phyloP scores from a whole-genome alignment of 1,284 basidiomycete species.

The Tetrapyrgos nigripes region DNA sequence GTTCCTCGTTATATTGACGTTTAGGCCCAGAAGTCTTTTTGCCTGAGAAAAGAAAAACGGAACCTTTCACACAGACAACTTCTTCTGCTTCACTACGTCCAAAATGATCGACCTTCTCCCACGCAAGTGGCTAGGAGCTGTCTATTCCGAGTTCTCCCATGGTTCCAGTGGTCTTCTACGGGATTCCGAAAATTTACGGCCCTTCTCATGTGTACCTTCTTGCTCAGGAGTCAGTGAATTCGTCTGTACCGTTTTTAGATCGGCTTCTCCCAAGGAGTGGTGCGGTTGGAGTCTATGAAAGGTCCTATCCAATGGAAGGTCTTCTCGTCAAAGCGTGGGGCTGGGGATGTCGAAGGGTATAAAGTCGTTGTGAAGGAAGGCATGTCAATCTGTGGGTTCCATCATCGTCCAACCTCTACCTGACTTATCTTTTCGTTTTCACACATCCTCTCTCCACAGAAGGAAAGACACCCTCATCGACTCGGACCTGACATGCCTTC shows the following conservation, averaged over 20 bases:
- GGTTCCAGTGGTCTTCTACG: background rate
- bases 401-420: too few species aligned
- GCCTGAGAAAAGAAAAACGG: too few species aligned
- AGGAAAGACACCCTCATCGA: background rate
- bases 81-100: too few species aligned
- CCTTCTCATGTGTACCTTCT: background rate
- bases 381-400: too few species aligned
- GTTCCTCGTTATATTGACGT: too few species aligned
- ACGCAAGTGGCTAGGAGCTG: too few species aligned
- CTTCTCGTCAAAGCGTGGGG: background rate
- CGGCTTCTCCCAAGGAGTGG: background rate
- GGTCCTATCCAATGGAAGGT: background rate
- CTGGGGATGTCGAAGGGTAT: background rate
- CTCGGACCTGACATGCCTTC: background rate
- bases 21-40: too few species aligned
- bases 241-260: background rate
- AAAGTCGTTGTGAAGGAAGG: too few species aligned
- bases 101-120: too few species aligned
- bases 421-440: too few species aligned
- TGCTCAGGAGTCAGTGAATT: background rate
- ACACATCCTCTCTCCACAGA: background rate
- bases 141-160: too few species aligned
- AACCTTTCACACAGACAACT: too few species aligned
- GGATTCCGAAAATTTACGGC: background rate
- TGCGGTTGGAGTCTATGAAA: background rate